phyloP scores from a whole-genome alignment of 768 basidiomycete genomes.

The Amanita rubescens region DNA sequence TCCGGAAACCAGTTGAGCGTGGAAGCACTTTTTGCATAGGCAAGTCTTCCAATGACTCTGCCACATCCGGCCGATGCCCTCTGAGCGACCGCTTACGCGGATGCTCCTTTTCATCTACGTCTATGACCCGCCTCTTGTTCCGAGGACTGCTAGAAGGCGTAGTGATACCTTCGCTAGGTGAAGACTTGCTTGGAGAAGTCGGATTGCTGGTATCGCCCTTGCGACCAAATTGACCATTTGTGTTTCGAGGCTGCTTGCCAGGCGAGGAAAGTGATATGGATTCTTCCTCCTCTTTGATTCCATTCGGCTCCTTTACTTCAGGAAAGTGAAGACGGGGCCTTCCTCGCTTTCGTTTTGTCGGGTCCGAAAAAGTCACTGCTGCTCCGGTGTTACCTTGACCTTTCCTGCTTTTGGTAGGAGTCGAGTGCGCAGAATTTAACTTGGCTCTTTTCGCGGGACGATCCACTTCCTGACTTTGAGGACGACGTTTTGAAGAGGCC shows the following conservation, averaged over 20 bases:
- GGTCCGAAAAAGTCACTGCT: conserved; percentile 6
- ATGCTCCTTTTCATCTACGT: conserved; percentile 26
- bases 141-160: conserved; percentile 13
- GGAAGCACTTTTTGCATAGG: conserved; percentile 33
- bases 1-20: conserved; percentile 34
- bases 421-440: background rate
- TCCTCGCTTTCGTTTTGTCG: conserved; percentile 33
- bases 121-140: conserved; percentile 26
- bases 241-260: conserved; percentile 45
- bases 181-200: background rate
- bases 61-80: conserved; percentile 13
- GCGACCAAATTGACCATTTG: conserved; percentile 56
- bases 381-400: background rate
- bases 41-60: conserved; percentile 9
- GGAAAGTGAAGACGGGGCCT: conserved; percentile 32
- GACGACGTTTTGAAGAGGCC: conserved; percentile 23
- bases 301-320: conserved; percentile 16
- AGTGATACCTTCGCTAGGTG: background rate
- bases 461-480: conserved; percentile 21
- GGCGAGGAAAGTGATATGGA: conserved; percentile 38
- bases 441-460: conserved; percentile 5
- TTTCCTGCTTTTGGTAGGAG: conserved; percentile 3
- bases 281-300: conserved; percentile 23
- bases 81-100: conserved; percentile 21
- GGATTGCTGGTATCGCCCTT: conserved; percentile 41